Evolutionary conservation across 805 yeast genomes (phyloP), one percentile per base, ranked within the genome.

Genomic region (Komagataella mondaviorum): DNA sequence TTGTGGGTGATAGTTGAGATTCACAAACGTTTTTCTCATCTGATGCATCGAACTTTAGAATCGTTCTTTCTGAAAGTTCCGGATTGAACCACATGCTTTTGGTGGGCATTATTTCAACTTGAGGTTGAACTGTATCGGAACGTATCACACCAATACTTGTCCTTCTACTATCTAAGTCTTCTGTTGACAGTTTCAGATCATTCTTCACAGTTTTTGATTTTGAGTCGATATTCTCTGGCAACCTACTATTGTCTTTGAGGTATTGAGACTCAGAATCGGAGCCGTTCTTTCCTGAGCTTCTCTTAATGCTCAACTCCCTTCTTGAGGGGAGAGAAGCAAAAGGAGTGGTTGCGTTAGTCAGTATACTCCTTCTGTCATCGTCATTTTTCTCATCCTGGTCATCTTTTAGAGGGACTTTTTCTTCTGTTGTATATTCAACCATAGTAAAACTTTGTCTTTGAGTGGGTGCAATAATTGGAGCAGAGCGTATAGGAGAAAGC

Each of bases 291-390:
- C 49, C 46, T 7, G 46, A 12, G 6, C 39, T 30, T 10, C 39
- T 30, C 47, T 57, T 62, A n/a, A 61, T 58, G 4, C 60, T 59
- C 23, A 65, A 36, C 2, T 69, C 69, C 20, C 62, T 65, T 46
- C 66, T 58, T 8, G 62, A 58, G 2, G 70, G 70, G 47, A 66
- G 54, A 48, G 62, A 62, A 6, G 63, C 63, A 56, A 65, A 66
- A 3, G 64, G 61, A 12, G 62, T 59, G 1, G 59, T 30, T 30
- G 39, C 12, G 14, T 14, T 30, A 8, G 39, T 56, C 47, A 59
- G 54, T 46, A 51, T 56, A 22, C 56, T 55, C 45, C 55, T 50
- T 24, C 56, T 56, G 1, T 59, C 57, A 4, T 56, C 36, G 44
- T 50, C 53, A 10, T 51, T 17, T 18, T 47, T 46, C 36, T 53